These are phyloP conservation scores for Erysiphe pulchra DNA, from an alignment of 2,329 filamentous ascomycete species.

Conservation along the genomic window DNA sequence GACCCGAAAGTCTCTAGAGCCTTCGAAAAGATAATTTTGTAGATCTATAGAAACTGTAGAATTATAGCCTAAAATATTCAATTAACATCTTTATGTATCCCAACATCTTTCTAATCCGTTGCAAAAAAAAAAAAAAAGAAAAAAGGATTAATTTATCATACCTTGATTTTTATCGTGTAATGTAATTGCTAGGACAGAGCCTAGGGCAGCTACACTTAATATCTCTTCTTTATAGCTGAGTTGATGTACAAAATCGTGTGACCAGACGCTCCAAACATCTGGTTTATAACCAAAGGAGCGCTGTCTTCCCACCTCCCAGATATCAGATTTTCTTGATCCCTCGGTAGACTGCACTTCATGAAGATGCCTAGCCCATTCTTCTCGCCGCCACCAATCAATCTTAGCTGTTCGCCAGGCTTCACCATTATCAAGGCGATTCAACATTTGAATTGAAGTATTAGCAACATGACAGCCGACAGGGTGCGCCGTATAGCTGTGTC, in stretches of 20 bases:
- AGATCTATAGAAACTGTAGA: constrained; percentile 17
- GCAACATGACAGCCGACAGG: constrained; percentile 60
- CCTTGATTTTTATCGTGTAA: constrained; percentile 18
- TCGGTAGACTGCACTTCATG: neutral
- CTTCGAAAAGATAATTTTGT: constrained; percentile 15
- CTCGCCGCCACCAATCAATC: neutral
- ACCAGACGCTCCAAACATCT: neutral
- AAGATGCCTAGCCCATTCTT: neutral
- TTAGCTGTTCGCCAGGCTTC: constrained; percentile 16
- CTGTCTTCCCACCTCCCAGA: neutral
- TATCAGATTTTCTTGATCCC: neutral
- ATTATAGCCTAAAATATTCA: constrained; percentile 6
- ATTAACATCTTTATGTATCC: neutral
- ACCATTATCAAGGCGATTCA: constrained; percentile 31
- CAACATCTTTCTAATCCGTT: neutral
- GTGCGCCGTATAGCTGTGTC: constrained; percentile 72
- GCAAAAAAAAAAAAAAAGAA: neutral
- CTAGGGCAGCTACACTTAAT: constrained; percentile 43
- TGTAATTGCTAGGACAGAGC: constrained; percentile 45
- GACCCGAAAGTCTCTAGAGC: constrained; percentile 16
- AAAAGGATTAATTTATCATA: constrained; percentile 1
- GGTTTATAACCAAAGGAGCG: neutral
- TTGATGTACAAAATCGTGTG: neutral
- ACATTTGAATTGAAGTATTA: constrained; percentile 32
- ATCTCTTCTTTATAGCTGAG: constrained; percentile 16